Evolutionary conservation across 331 rosid genomes (phyloP).

Genomic region (Quercus phellos): DNA sequence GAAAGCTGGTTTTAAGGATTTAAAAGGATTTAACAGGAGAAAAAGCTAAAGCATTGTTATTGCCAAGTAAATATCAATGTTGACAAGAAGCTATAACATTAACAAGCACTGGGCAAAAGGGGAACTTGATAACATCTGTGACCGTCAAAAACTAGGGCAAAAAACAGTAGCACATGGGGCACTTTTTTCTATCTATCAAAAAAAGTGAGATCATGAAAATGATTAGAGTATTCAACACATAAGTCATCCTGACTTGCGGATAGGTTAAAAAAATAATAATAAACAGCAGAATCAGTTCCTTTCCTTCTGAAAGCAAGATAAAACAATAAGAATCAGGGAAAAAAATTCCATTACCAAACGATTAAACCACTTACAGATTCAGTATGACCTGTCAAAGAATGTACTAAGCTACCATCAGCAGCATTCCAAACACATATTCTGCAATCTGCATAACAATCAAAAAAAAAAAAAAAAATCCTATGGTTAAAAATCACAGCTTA

Average conservation of each 20-base stretch:
- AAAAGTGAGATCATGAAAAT: background rate
- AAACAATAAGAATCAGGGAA: background rate
- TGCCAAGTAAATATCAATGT: background rate
- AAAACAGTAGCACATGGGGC: background rate
- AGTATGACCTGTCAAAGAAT: slow-evolving; percentile 94
- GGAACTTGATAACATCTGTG: background rate
- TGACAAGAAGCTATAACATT: background rate
- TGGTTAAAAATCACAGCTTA: slow-evolving; percentile 9
- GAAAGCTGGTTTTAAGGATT: background rate
- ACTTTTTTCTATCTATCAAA: background rate
- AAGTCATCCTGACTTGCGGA: background rate
- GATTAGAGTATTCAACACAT: background rate
- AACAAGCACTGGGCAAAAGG: background rate
- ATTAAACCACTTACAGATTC: slow-evolving; percentile 66
- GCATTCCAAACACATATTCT: slow-evolving; percentile 99
- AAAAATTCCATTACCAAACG: slow-evolving; percentile 11
- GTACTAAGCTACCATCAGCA: slow-evolving; percentile 94
- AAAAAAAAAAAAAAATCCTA: slow-evolving; percentile 20
- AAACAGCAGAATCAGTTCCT: background rate
- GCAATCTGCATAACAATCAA: slow-evolving; percentile 59
- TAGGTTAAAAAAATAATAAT: background rate
- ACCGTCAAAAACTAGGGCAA: background rate
- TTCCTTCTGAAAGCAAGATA: slow-evolving; percentile 11
- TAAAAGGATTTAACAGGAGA: background rate
- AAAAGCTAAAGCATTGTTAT: too few relatives aligned